phyloP scores from a whole-genome alignment of 192 early-diverging fungal species.

The Coemansia sp. region DNA sequence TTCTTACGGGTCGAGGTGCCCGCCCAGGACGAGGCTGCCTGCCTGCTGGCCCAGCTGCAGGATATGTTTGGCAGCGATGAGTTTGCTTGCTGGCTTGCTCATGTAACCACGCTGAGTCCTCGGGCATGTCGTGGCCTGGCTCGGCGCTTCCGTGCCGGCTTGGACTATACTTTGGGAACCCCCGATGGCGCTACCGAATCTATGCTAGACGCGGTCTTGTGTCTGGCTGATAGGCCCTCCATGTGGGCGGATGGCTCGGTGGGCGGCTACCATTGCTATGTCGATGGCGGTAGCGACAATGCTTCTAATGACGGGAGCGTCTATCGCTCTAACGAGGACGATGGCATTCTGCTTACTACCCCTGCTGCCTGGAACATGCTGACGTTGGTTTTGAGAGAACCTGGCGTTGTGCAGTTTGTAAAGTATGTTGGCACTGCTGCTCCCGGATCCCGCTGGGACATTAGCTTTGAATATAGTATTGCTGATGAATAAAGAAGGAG shows the following conservation, averaged over 20 bases:
- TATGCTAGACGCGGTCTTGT: constrained; percentile 67
- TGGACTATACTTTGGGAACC: constrained; percentile 79
- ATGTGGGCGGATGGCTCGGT: constrained; percentile 61
- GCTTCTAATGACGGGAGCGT: constrained; percentile 61
- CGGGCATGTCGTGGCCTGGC: constrained; percentile 53
- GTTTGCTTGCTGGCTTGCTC: constrained; percentile 61
- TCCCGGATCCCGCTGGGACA: constrained; percentile 75
- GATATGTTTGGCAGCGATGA: constrained; percentile 27
- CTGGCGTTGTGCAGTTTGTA: constrained; percentile 74
- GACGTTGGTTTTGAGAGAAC: constrained; percentile 66
- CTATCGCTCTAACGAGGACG: constrained; percentile 63
- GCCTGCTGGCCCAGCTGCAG: constrained; percentile 28
- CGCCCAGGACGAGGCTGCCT: constrained; percentile 13
- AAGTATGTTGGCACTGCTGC: constrained; percentile 78
- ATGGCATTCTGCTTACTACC: constrained; percentile 68
- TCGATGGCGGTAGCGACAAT: constrained; percentile 67
- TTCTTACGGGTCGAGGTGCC: constrained; percentile 54
- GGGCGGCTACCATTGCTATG: constrained; percentile 78
- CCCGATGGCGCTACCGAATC: constrained; percentile 48
- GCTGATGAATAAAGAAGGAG: background rate
- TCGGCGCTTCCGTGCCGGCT: constrained; percentile 73
- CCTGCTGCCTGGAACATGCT: constrained; percentile 67
- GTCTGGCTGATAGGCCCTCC: constrained; percentile 47
- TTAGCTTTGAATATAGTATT: constrained; percentile 49
- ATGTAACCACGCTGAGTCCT: constrained; percentile 56